Evolutionary conservation across 306 rosid species (phyloP).

Genomic region (Prunus dulcis): DNA sequence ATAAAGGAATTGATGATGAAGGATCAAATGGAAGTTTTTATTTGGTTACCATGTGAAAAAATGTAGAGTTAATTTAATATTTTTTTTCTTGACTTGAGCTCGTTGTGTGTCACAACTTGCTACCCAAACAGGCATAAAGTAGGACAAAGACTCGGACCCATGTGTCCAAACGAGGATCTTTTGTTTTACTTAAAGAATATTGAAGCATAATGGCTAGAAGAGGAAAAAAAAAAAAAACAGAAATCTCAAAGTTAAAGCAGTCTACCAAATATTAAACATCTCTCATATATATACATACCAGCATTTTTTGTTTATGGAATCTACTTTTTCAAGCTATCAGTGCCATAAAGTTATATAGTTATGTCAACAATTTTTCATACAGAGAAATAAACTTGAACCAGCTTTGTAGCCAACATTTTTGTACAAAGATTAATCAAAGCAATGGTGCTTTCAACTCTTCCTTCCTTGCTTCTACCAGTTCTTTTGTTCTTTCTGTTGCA

Average conservation of each 20-base stretch:
- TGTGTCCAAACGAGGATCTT: too few relatives aligned
- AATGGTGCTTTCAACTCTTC: slow-evolving; percentile 22
- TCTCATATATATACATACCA: too few relatives aligned
- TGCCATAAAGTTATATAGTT: background rate
- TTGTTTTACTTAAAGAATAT: too few relatives aligned
- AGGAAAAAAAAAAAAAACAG: background rate
- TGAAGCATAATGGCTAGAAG: too few relatives aligned
- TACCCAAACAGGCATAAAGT: too few relatives aligned
- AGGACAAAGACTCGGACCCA: too few relatives aligned
- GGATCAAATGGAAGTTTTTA: background rate
- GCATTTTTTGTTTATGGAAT: background rate
- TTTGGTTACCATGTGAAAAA: background rate
- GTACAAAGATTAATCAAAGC: background rate
- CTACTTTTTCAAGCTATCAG: background rate
- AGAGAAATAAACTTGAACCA: background rate
- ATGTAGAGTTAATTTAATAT: background rate
- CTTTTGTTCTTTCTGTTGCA: slow-evolving; percentile 26
- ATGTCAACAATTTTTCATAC: background rate
- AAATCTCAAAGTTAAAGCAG: too few relatives aligned
- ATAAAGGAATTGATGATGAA: background rate
- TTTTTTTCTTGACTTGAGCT: too few relatives aligned
- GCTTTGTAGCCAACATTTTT: background rate
- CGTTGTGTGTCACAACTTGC: too few relatives aligned
- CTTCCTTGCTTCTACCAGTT: slow-evolving; percentile 12
- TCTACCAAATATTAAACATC: too few relatives aligned